Evolutionary conservation across 495 filamentous ascomycete species (phyloP).

Genomic region (Xylaria palmicola): DNA sequence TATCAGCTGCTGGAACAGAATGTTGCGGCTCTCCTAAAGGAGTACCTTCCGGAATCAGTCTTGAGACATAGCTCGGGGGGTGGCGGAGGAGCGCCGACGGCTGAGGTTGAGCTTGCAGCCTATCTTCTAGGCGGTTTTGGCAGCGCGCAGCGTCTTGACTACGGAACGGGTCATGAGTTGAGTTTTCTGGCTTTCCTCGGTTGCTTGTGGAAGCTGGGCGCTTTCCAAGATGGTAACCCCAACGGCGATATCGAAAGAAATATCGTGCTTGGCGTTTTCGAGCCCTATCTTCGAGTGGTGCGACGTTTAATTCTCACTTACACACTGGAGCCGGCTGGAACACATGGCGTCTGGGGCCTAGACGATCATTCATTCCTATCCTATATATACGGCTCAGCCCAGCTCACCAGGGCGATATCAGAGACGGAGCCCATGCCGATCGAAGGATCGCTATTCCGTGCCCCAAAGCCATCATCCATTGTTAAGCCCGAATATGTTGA

Average conservation of each 20-base stretch:
- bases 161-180: constrained; percentile 93
- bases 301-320: constrained; percentile 86
- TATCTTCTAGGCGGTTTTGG: constrained; percentile 91
- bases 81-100: constrained; percentile 12
- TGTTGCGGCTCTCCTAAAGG: constrained; percentile 55
- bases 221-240: constrained; percentile 62
- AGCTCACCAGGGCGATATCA: constrained; percentile 73
- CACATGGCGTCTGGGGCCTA: constrained; percentile 93
- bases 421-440: constrained; percentile 60
- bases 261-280: constrained; percentile 77
- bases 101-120: constrained; percentile 60
- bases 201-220: constrained; percentile 84
- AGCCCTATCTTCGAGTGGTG: constrained; percentile 81
- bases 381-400: constrained; percentile 92
- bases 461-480: constrained; percentile 70
- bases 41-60: constrained; percentile 57
- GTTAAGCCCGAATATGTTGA: constrained; percentile 65
- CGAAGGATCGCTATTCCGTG: constrained; percentile 71
- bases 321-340: constrained; percentile 92
- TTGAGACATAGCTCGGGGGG: constrained; percentile 36
- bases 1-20: constrained; percentile 63
- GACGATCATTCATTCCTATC: constrained; percentile 98
- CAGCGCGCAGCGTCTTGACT: constrained; percentile 85
- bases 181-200: constrained; percentile 91
- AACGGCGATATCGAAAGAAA: constrained; percentile 59